Evolutionary conservation across 2,329 filamentous ascomycete genomes (phyloP), one percentile per base, ranked within the genome.

Genomic region (Botrytis elliptica): DNA sequence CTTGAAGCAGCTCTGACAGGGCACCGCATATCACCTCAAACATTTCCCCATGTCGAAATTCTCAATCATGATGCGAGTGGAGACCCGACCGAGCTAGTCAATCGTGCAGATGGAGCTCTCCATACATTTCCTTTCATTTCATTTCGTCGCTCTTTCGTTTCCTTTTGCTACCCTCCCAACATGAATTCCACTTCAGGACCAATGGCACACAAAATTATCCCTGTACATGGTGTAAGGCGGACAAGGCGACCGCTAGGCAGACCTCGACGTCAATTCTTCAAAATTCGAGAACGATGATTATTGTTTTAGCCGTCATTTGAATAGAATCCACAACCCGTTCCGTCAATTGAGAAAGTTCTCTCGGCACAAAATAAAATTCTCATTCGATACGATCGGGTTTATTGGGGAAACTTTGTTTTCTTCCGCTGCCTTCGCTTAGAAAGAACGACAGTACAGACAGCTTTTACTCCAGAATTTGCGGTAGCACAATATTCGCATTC

Each of bases 161-260:
- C 8, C 33, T 18, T 9, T 57, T 33, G 8, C 38, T 25, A 60
- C 14, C 12, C 8, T n/a, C 22, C 4, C 1, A 29, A 38, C 59
- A 40, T n/a, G 36, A 6, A n/a, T n/a, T 67, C 44, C n/a, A 12
- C 3, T 20, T 20, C 22, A 38, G n/a, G 9, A 36, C 57, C 66
- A 73, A 70, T 70, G n/a, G 36, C n/a, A 1, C 22, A n/a, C 10
- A 40, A 9, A 42, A 6, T 10, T 29, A 14, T 44, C 66, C 57
- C 62, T 4, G 52, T 63, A 46, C n/a, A 42, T 55, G 36, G 42
- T 49, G 64, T 70, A 71, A 74, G 75, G 76, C 76, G 70, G 74
- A 77, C 68, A 75, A 75, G 76, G 77, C 76, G 72, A 73, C 66
- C 63, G 40, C 52, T 71, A 77, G 74, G 76, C 76, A 76, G 74